phyloP scores from a whole-genome alignment of 257 asterid genomes.

The Verbena officinalis region DNA sequence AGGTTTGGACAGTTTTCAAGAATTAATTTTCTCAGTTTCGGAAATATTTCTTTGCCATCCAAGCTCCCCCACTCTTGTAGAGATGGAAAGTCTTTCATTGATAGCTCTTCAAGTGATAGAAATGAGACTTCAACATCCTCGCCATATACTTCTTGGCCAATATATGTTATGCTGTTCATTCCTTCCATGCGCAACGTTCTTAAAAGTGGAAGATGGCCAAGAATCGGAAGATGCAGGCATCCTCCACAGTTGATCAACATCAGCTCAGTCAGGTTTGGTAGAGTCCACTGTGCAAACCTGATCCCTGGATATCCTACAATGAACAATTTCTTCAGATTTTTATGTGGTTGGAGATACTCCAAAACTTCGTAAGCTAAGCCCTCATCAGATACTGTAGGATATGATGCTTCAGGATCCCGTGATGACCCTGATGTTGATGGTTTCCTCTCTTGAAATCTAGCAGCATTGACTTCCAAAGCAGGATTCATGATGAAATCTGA shows the following conservation, averaged over 20 bases:
- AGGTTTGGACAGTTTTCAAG: slow-evolving; percentile 29
- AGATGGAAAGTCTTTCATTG: slow-evolving; percentile 26
- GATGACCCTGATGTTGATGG: slow-evolving; percentile 20
- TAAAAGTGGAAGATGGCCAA: slow-evolving; percentile 40
- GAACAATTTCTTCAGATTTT: slow-evolving; percentile 25
- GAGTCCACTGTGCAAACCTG: slow-evolving; percentile 27
- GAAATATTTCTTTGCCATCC: slow-evolving; percentile 20
- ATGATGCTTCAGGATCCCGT: slow-evolving; percentile 2
- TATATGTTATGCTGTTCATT: slow-evolving; percentile 13
- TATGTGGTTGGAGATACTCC: slow-evolving; percentile 33
- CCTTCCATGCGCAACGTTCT: slow-evolving; percentile 27
- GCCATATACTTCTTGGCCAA: slow-evolving; percentile 31
- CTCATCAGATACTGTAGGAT: neutral
- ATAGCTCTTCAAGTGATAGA: slow-evolving; percentile 33
- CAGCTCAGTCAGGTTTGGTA: slow-evolving; percentile 33
- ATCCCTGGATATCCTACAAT: slow-evolving; percentile 32
- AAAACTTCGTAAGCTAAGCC: slow-evolving; percentile 24
- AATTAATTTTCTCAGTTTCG: slow-evolving; percentile 24
- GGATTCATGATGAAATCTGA: slow-evolving; percentile 26
- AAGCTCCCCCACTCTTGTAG: slow-evolving; percentile 28
- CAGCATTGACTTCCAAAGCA: slow-evolving; percentile 2
- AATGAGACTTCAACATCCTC: slow-evolving; percentile 22
- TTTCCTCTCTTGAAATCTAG: slow-evolving; percentile 23
- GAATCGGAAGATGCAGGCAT: slow-evolving; percentile 31
- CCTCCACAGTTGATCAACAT: slow-evolving; percentile 37